Base-by-base conservation (phyloP, 2,329 filamentous ascomycete genomes). In the Ophiocordyceps camponoti-leonardi region DNA sequence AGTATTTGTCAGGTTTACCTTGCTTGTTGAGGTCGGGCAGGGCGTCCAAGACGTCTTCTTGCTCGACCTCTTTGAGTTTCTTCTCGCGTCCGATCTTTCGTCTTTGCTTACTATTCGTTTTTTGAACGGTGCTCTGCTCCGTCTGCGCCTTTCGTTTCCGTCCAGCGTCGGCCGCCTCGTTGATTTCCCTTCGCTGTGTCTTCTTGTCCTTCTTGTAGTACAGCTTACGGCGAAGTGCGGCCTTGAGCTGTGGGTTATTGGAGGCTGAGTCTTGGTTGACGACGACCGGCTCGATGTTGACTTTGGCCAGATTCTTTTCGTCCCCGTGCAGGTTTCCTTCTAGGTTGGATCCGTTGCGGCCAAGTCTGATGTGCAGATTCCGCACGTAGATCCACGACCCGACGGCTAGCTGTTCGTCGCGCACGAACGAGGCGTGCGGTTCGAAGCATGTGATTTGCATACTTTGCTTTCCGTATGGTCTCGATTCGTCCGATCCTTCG, bases 311-410 rank as follows among this genome's bases (percentile, higher is more conserved):
- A 11, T 54, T 50, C 1, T 53, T 52, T 6, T 61, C 61, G 52
- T 92, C 84, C 44, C 71, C 68, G 51, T 81, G 78, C 20, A 94
- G 60, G 45, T 68, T 75, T 2, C 83, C 88, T 59, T 94, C 87
- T 0, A 94, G 64, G 48, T 73, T 72, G 4, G 60, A 57, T 23
- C 59, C 65, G 42, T 70, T 67, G 43, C 57, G 65, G 13, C 73
- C 72, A 19, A 62, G 63, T 50, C 81, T 85, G 50, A 86, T 69
- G 19, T 81, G 81, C 4, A 94, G 69, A 53, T 95, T 94, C 20
- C 67, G 71, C 6, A 95, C 60, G 4, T 63, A 63, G 2, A 94
- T 63, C 68, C 81, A 80, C 22, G 77, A 66, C 4, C 75, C 74
- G n/a, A 65, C 59, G 2, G 67, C 63, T 23, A 92, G 63, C 7